Evolutionary conservation across 805 yeast genomes (phyloP).

Genomic region (Suhomyces kilbournensis): DNA sequence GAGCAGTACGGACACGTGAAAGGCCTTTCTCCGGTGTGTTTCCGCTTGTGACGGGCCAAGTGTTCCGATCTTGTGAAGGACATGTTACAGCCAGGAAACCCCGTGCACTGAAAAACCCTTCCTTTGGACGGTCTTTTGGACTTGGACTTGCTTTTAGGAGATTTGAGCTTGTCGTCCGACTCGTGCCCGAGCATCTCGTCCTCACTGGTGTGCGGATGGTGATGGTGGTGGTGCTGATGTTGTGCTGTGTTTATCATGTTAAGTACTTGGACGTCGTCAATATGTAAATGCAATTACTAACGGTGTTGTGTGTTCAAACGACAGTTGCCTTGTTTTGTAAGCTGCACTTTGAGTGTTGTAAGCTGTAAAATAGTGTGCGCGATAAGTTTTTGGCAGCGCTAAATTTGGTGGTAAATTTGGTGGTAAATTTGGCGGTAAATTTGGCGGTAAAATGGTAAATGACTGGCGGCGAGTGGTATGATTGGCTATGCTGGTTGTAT

Average conservation of each 20-base stretch:
- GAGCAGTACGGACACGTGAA: constrained; percentile 82
- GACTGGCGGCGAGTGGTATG: no score
- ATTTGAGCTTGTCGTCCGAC: not conserved
- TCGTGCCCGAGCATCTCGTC: not conserved
- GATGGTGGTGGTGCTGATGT: constrained; percentile 2
- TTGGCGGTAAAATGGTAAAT: not conserved
- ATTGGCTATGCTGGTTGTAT: not conserved
- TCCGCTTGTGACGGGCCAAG: constrained; percentile 85
- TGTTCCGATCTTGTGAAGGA: constrained; percentile 89
- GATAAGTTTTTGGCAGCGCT: not conserved
- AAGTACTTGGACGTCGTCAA: not conserved
- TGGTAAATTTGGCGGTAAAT: not conserved
- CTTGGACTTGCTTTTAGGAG: constrained; percentile 2
- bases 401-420: not conserved
- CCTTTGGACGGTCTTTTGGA: constrained; percentile 47
- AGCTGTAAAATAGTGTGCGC: not conserved
- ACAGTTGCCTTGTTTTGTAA: not conserved
- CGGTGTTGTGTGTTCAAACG: not conserved
- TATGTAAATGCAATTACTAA: not conserved
- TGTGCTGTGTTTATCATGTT: constrained; percentile 3
- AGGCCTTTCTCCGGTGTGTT: constrained; percentile 94
- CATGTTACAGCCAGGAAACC: constrained; percentile 84
- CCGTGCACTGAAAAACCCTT: constrained; percentile 77
- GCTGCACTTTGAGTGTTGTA: not conserved
- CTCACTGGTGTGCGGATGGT: not conserved